Evolutionary conservation across 768 basidiomycete species (phyloP), one percentile per base, ranked within the genome.

Genomic region (Mycena crocata): DNA sequence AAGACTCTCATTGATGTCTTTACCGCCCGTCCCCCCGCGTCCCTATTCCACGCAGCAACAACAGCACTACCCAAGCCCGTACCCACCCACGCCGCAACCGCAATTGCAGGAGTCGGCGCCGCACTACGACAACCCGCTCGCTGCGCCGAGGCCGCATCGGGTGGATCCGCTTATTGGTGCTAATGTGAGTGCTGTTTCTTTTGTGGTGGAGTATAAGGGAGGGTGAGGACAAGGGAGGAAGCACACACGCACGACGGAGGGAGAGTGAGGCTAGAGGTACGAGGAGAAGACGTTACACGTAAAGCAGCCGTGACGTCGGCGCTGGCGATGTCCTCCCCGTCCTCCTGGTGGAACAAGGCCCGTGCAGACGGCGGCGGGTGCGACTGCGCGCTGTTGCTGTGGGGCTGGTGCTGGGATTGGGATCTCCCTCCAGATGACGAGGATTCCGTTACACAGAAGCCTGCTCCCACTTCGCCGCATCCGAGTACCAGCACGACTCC

Each of bases 71-170:
- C n/a, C n/a, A n/a, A n/a, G 26, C 26, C 46, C 46, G 26, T 45
- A 24, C 28, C 10, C 48, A 3, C 28, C 48, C 28, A 24, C 61
- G 51, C 56, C 71, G 23, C 39, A 13, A 13, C 61, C 51, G 7
- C 54, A 54, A 13, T 24, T 49, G 35, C 24, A 15, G 66, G 73
- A 69, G 23, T 84, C 86, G 3, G 79, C 76, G 0, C 88, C 84
- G 19, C 87, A 89, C 67, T 87, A 83, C 64, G 84, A 84, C 68
- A 72, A 87, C 65, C 83, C 90, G 5, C 77, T 92, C 23, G 84
- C 84, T 3, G 92, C 92, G 0, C 92, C 92, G 6, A 82, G 88
- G 14, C 90, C 92, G 0, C 88, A 90, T 70, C 84, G 87, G 40
- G 61, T 90, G 15, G 87, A 90, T 70, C 88, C 88, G 13, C 82